Evolutionary conservation across 371 early-diverging fungal species (phyloP), one percentile per base, ranked within the genome.

Genomic region (Mucor irregularis): DNA sequence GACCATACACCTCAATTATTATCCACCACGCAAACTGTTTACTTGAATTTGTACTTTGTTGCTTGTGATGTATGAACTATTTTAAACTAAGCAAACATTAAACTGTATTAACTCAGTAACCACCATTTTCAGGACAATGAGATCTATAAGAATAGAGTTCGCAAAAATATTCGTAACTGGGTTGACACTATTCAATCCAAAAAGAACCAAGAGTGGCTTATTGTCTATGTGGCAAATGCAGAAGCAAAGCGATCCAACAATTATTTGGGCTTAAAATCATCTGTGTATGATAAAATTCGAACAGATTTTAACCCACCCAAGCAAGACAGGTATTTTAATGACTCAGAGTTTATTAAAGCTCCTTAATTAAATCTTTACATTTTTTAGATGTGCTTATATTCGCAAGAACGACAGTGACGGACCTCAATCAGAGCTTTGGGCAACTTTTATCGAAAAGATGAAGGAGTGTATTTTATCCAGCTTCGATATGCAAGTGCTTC

Each of bases 151-250:
- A 76, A 75, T 6, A 78, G 76, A 11, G 83, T 93, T 8, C 74
- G 83, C 43, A 84, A 84, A 37, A 89, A 89, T 47, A 90, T 94
- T 56, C 81, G 89, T 28, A 81, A 85, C 5, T 98, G 97, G 97
- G 72, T 92, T 8, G 86, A 87, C 46, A 68, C 81, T 9, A 85
- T 92, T 14, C 74, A 78, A 11, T 74, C 81, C 16, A 90, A 90
- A 56, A 91, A 90, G 76, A 89, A 88, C 54, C 93, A 94, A 69
- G 96, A 94, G 69, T 96, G 96, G 95, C 64, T 94, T 30, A 87
- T 97, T 51, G 90, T 96, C 5, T 90, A 94, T 68, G 81, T 95
- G 7, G 80, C 88, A 22, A 84, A 80, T 28, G 82, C 84, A n/a
- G 89, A 86, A 34, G 76, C 84, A 3, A 77, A 78, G 58, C 70